A percentile compares a stretch with the other conserved stretches of the same genome.
Evolutionary conservation across 495 filamentous ascomycete species (phyloP).

Genomic region (Lindgomyces ingoldianus): DNA sequence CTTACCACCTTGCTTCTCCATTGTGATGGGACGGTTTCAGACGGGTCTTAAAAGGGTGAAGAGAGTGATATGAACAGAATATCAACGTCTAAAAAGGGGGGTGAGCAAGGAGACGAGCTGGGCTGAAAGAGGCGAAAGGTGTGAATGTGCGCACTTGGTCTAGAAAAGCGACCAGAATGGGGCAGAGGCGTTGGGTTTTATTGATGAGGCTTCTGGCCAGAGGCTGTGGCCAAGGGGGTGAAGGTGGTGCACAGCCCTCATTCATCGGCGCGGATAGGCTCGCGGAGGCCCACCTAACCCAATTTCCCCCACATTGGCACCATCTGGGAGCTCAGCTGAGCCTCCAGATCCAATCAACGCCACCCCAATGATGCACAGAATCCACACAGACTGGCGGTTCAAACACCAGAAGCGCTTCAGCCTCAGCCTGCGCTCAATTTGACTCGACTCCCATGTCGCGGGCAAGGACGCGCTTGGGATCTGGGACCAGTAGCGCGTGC

Average conservation of each 20-base stretch:
- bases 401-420: conserved; percentile 21
- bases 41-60: neutral
- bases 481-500: conserved; percentile 11
- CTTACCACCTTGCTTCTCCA: conserved; percentile 37
- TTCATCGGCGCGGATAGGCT: conserved; percentile 1
- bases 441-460: neutral
- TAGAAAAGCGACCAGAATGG: neutral
- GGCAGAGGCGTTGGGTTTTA: conserved; percentile 14
- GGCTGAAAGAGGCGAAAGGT: conserved; percentile 8
- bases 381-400: neutral
- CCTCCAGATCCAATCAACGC: conserved; percentile 8
- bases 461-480: neutral
- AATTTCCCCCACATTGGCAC: neutral
- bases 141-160: neutral
- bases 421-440: conserved; percentile 7
- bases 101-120: neutral
- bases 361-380: neutral
- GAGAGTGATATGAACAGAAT: neutral
- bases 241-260: conserved; percentile 24
- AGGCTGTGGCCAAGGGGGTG: neutral
- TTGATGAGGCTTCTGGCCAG: neutral
- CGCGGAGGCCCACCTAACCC: neutral
- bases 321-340: conserved; percentile 16
- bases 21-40: conserved; percentile 6
- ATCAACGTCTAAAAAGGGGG: neutral